Evolutionary conservation across 495 filamentous ascomycete species (phyloP), one percentile per base, ranked within the genome.

Genomic region (Hyaloscypha hepaticicola): DNA sequence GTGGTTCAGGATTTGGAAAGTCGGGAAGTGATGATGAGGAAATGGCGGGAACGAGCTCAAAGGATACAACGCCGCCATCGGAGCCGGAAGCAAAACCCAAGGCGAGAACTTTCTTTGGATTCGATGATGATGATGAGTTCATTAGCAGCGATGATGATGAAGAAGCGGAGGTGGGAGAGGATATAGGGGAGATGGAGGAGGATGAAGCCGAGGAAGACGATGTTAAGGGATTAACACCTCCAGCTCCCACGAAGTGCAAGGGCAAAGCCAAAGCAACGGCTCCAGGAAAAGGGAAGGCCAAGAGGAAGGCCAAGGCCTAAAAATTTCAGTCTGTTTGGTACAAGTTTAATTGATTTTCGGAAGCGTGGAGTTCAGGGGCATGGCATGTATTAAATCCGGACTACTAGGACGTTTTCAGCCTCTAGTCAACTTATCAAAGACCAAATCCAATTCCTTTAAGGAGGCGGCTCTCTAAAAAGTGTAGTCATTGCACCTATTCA

Each of bases 91-190:
- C 52, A 73, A 85, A 72, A 69, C 82, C 64, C 63, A 80, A 72
- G 53, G 76, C 77, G 3, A 73, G 78, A 66, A 85, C 78, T 11
- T 95, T 90, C 72, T 86, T 90, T 66, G 92, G 92, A 3, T 97
- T 95, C 70, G 93, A 96, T 72, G 92, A 95, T 50, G 93, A 96
- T 61, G 89, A 93, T 65, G 93, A 95, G 68, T 94, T 91, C 62
- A 91, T 93, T 88, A 94, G 87, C 69, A 83, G 86, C 45, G 87
- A 90, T 55, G 88, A 88, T 0, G 88, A 90, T 25, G 86, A 87
- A 12, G 55, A 66, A 55, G 82, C 81, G 28, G 72, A 77, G 29
- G 70, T 73, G 16, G 73, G 69, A 0, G 72, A 76, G 58, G 26
- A 61, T 11, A 70, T 64, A 31, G 79, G 80, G 68, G 79, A 77